Evolutionary conservation across 2,329 filamentous ascomycete species (phyloP), one percentile per base, ranked within the genome.

Genomic region (Phaeoacremonium minimum): DNA sequence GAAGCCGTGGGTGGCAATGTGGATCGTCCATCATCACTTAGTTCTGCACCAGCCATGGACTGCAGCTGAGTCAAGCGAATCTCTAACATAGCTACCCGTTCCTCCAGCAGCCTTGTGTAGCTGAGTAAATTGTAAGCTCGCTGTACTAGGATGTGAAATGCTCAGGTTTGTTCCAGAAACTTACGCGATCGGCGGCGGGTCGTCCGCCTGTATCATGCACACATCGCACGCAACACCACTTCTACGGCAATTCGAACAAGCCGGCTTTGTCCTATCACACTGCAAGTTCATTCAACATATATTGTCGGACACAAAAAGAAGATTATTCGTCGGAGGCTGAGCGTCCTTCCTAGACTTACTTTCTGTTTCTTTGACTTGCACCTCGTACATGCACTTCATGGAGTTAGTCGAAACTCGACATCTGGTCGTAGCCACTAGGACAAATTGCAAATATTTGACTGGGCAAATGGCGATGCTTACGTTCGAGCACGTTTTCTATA

Each of bases 301-400:
- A 28, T 40, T 35, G 18, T 22, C 9, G 7, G n/a, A n/a, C n/a
- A n/a, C n/a, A n/a, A n/a, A n/a, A n/a, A n/a, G n/a, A n/a, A n/a
- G n/a, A n/a, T n/a, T n/a, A n/a, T n/a, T n/a, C n/a, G n/a, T n/a
- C n/a, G n/a, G n/a, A n/a, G n/a, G n/a, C n/a, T n/a, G n/a, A n/a
- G n/a, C n/a, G n/a, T n/a, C n/a, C n/a, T n/a, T n/a, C n/a, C n/a
- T n/a, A n/a, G n/a, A n/a, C 13, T 26, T 22, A 65, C 64, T 49
- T 59, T 67, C 44, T 68, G 65, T 42, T 68, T 68, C 35, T 64
- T 53, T 15, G 51, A 60, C 46, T 68, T 68, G 51, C 64, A 68
- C 41, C 64, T 58, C 28, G 64, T 64, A 37, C 64, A 68, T 7
- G 64, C 64, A n/a, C n/a, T n/a, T n/a, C n/a, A n/a, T n/a, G n/a